Evolutionary conservation across 176 grass and related monocot species (phyloP), one percentile per base, ranked within the genome.

Genomic region (Raddia distichophylla): DNA sequence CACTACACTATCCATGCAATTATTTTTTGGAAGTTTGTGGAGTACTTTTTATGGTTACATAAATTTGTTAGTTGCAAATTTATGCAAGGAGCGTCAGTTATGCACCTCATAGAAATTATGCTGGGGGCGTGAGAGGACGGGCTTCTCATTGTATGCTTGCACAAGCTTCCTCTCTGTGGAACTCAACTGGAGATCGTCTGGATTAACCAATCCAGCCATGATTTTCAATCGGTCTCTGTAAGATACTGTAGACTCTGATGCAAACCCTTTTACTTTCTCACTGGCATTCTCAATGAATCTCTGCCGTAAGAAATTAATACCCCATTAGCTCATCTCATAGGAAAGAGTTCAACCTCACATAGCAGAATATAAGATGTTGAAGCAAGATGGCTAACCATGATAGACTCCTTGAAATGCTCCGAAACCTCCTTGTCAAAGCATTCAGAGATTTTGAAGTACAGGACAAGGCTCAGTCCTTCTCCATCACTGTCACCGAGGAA

Each of bases 341-440:
- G 60, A 67, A 75, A 27, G 5, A 44, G 14, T 63, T 69, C 14
- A 81, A 64, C 51, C 54, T 11, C 27, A 35, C 33, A 46, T n/a
- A 78, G 9, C 71, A 68, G 2, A 88, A 60, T 33, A 55, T 33
- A 84, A 46, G 10, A 50, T 79, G 77, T 58, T 49, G 58, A 58
- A 65, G 57, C 37, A 16, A 33, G 60, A 89, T 52, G 43, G 15
- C 55, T 79, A 48, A 98, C 96, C 86, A 68, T 86, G 71, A 98
- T 84, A 42, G 84, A 95, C 66, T 95, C 93, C 81, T 93, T 91
- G 67, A 98, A 95, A 90, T 93, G 87, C 52, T 88, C 79, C 17
- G 93, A 95, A 84, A 98, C 91, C 82, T 98, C 96, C 66, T 98
- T 98, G 17, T 98, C 96, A 69, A 88, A 98, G 68, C 73, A 98